Evolutionary conservation across 495 filamentous ascomycete species (phyloP).

Genomic region (Cryomyces antarcticus): DNA sequence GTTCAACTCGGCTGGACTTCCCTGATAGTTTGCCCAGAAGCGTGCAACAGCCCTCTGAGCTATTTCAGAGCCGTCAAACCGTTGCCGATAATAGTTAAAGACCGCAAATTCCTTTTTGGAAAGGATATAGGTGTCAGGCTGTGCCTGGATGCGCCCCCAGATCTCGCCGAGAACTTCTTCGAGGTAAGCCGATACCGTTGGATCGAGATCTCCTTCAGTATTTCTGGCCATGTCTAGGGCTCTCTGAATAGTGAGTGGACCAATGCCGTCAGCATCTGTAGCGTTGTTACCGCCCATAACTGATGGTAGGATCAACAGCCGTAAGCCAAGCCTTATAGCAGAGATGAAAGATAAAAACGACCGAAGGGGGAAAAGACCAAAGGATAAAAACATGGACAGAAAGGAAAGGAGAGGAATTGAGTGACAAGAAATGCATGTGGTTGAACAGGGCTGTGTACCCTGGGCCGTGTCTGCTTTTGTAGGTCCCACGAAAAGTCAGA

Average conservation of each 20-base stretch:
- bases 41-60: slow-evolving; percentile 23
- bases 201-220: slow-evolving; percentile 33
- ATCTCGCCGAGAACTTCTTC: slow-evolving; percentile 34
- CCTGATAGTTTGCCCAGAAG: slow-evolving; percentile 29
- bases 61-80: slow-evolving; percentile 21
- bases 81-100: slow-evolving; percentile 52
- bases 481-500: too few species aligned
- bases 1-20: not conserved
- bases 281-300: slow-evolving; percentile 14
- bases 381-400: too few species aligned
- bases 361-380: too few species aligned
- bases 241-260: slow-evolving; percentile 22
- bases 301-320: too few species aligned
- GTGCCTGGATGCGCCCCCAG: slow-evolving; percentile 37
- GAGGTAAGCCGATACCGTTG: slow-evolving; percentile 29
- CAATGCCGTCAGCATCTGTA: slow-evolving; percentile 14
- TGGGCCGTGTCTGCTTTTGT: too few species aligned
- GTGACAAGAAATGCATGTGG: too few species aligned
- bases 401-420: too few species aligned
- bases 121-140: slow-evolving; percentile 45
- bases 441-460: too few species aligned
- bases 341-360: too few species aligned
- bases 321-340: too few species aligned
- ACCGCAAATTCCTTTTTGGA: slow-evolving; percentile 51
- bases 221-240: slow-evolving; percentile 51